phyloP scores from a whole-genome alignment of 2,329 filamentous ascomycete species.

The Alternaria incomplexa region DNA sequence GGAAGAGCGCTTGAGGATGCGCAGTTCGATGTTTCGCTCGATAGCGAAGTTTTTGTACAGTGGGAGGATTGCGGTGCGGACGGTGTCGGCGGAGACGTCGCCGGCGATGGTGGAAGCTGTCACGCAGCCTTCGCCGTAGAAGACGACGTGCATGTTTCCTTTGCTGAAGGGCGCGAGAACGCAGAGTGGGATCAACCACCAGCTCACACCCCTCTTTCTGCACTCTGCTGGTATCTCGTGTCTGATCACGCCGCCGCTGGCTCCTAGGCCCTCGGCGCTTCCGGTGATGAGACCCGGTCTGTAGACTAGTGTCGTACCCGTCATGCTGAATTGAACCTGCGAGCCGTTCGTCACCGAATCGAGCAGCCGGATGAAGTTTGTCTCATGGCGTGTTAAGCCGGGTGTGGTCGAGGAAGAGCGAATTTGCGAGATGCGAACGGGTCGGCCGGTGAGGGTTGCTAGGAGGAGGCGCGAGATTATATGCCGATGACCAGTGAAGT shows the following conservation, averaged over 20 bases:
- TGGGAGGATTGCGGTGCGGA: constrained; percentile 90
- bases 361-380: constrained; percentile 93
- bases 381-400: constrained; percentile 88
- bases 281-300: constrained; percentile 92
- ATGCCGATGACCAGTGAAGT: constrained; percentile 83
- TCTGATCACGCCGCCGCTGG: constrained; percentile 74
- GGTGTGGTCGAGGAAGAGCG: constrained; percentile 85
- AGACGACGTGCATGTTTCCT: constrained; percentile 84
- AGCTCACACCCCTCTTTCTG: constrained; percentile 81
- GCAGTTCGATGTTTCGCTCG: constrained; percentile 80
- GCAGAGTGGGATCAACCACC: constrained; percentile 89
- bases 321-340: constrained; percentile 94
- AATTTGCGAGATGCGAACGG: constrained; percentile 93
- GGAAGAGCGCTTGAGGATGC: constrained; percentile 75
- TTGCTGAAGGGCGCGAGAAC: constrained; percentile 94
- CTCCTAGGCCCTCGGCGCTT: constrained; percentile 75
- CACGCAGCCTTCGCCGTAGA: constrained; percentile 90
- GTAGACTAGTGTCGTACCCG: constrained; percentile 90
- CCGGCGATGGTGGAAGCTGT: constrained; percentile 82
- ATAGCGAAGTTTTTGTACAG: constrained; percentile 92
- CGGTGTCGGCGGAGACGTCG: constrained; percentile 90
- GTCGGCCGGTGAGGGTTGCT: constrained; percentile 86
- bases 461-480: constrained; percentile 86
- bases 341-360: constrained; percentile 95
- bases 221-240: constrained; percentile 81